Evolutionary conservation across 2,329 filamentous ascomycete species (phyloP), one percentile per base, ranked within the genome.

Genomic region (Botrytis deweyae): DNA sequence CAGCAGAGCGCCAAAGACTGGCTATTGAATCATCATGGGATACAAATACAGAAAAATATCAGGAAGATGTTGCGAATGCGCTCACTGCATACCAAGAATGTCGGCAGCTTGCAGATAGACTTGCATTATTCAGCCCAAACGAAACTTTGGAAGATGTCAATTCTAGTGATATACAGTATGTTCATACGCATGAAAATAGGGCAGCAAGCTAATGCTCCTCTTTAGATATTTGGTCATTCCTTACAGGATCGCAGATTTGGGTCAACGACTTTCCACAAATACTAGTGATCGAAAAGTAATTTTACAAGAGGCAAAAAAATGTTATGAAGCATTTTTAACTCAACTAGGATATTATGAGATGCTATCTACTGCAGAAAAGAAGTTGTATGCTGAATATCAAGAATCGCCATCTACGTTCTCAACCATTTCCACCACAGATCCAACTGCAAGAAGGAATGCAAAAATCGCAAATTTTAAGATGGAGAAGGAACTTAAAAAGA

Each of bases 71-170:
- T 77, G 85, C 86, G 74, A 83, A 86, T 58, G 89, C 93, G 59
- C 89, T 97, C 78, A 83, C 88, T 76, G 88, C 90, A 71, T 95
- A 97, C 83, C 86, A 92, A 79, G 86, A 92, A 81, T 95, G 93
- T 82, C 86, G 92, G 74, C 85, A 88, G 74, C 88, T 93, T 73
- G 89, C 93, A 76, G 86, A 89, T 77, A 87, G 89, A 74, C 86
- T 96, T 40, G 91, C 93, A 0, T 86, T 99, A 71, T 98, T 98
- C 87, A 97, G 94, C 78, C 87, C 90, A 52, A 99, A 99, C 83
- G 96, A 99, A 83, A 88, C 89, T 0, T 83, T 95, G 58, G 96
- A 99, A 75, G 96, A 99, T 83, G 85, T 98, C 46, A 86, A 93
- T 22, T 97, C 95, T 1, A 87, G 88, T n/a, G 91, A 97, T 80